These are phyloP conservation scores for Fusarium ambrosium DNA, from an alignment of 2,329 filamentous ascomycete genomes.

Conservation along the genomic window DNA sequence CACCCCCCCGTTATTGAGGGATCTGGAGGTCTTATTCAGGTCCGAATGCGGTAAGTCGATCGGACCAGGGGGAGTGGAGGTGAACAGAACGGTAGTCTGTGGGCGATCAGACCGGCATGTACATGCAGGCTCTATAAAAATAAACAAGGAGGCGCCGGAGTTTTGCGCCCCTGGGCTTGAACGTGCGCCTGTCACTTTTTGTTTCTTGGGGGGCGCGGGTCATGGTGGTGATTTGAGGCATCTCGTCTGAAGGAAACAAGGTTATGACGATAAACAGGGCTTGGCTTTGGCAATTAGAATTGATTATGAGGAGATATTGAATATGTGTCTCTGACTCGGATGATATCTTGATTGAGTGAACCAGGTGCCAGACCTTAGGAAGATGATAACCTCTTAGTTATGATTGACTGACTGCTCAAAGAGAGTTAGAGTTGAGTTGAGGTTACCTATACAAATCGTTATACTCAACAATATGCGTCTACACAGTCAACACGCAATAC, in stretches of 20 bases:
- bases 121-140: constrained; percentile 12
- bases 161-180: constrained; percentile 17
- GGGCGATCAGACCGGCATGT: neutral
- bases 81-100: neutral
- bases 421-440: neutral
- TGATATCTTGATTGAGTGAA: neutral
- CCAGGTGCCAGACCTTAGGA: neutral
- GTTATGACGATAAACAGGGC: neutral
- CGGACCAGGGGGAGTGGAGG: constrained; percentile 9
- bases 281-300: neutral
- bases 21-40: constrained; percentile 50
- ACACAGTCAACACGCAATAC: constrained; percentile 10
- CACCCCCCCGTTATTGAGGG: constrained; percentile 49
- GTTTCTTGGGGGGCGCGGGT: neutral
- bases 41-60: constrained; percentile 48
- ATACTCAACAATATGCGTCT: constrained; percentile 18
- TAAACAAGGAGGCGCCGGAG: constrained; percentile 6
- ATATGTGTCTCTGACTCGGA: neutral
- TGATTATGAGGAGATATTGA: neutral
- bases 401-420: neutral
- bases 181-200: neutral
- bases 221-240: constrained; percentile 11
- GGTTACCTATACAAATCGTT: constrained; percentile 4
- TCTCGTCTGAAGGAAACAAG: constrained; percentile 7
- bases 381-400: neutral